Conservation (phyloP, 768 basidiomycete genomes). For the Mycena latifolia region DNA sequence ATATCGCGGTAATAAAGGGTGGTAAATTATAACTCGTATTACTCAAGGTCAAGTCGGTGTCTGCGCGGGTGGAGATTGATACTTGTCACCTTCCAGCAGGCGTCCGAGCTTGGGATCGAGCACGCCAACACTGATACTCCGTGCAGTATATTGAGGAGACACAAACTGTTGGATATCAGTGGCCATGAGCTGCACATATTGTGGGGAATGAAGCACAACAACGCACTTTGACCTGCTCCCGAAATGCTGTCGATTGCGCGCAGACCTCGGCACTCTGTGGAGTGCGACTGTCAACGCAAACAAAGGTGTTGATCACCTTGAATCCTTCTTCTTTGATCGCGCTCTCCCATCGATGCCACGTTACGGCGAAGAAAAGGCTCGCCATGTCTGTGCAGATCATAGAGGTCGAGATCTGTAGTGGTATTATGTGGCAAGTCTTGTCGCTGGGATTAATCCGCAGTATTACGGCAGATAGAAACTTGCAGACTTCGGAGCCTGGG, state of each 20-base stretch:
- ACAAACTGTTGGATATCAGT: constrained; percentile 19
- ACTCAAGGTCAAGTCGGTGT: no score
- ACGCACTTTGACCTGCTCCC: constrained; percentile 29
- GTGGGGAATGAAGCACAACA: background rate
- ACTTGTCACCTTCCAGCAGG: constrained; percentile 26
- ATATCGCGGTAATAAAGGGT: background rate
- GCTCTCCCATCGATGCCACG: constrained; percentile 33
- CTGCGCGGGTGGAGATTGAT: constrained; percentile 7
- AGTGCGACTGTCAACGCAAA: constrained; percentile 22
- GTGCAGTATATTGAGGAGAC: constrained; percentile 30
- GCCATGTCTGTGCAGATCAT: constrained; percentile 21
- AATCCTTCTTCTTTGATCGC: constrained; percentile 32
- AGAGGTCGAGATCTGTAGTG: constrained; percentile 26
- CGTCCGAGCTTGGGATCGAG: constrained; percentile 35
- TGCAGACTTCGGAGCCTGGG: constrained; percentile 27
- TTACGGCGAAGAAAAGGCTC: constrained; percentile 27
- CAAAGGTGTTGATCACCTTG: constrained; percentile 33
- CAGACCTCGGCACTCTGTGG: constrained; percentile 23
- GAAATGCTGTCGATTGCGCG: background rate
- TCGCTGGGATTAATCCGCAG: constrained; percentile 31
- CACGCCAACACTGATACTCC: constrained; percentile 20
- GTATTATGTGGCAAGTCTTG: constrained; percentile 32
- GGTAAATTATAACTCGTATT: no score
- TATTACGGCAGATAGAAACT: constrained; percentile 27
- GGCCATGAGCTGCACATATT: background rate